phyloP scores from a whole-genome alignment of 106 monocot genomes.

The Vanilla planifolia region DNA sequence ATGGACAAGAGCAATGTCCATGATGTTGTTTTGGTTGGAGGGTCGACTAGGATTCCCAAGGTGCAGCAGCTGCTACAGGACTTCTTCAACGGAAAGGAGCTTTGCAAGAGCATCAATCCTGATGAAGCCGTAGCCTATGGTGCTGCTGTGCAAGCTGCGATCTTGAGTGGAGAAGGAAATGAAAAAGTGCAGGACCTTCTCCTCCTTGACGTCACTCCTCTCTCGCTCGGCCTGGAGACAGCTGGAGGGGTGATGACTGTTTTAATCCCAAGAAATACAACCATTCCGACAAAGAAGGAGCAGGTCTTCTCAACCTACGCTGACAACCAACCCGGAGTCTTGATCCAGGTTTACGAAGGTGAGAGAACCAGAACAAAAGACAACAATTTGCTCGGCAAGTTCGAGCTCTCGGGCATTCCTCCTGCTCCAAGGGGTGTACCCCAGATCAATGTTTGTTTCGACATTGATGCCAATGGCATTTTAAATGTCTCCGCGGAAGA shows the following conservation, averaged over 20 bases:
- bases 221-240: constrained; percentile 28
- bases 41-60: constrained; percentile 57
- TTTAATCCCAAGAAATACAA: constrained; percentile 22
- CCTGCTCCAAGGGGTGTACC: constrained; percentile 23
- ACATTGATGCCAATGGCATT: constrained; percentile 34
- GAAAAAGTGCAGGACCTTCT: constrained; percentile 37
- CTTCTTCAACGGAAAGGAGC: constrained; percentile 69
- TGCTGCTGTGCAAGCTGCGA: constrained; percentile 41
- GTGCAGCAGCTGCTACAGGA: constrained; percentile 66
- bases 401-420: constrained; percentile 29
- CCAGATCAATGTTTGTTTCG: constrained; percentile 21
- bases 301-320: constrained; percentile 29
- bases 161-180: constrained; percentile 37
- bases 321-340: constrained; percentile 24
- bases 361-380: constrained; percentile 24
- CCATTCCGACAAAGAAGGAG: constrained; percentile 27
- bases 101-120: constrained; percentile 68
- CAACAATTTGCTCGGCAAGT: constrained; percentile 31
- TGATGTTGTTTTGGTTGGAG: constrained; percentile 72
- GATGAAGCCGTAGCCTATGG: constrained; percentile 45
- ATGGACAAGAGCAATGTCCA: constrained; percentile 68
- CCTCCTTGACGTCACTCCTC: constrained; percentile 37
- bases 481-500: constrained; percentile 30
- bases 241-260: constrained; percentile 32
- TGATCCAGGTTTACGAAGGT: constrained; percentile 33